A percentile compares a stretch with the other conserved stretches of the same genome.
These are phyloP conservation scores for Collybia nuda DNA, from an alignment of 768 basidiomycete species.

Conservation along the genomic window DNA sequence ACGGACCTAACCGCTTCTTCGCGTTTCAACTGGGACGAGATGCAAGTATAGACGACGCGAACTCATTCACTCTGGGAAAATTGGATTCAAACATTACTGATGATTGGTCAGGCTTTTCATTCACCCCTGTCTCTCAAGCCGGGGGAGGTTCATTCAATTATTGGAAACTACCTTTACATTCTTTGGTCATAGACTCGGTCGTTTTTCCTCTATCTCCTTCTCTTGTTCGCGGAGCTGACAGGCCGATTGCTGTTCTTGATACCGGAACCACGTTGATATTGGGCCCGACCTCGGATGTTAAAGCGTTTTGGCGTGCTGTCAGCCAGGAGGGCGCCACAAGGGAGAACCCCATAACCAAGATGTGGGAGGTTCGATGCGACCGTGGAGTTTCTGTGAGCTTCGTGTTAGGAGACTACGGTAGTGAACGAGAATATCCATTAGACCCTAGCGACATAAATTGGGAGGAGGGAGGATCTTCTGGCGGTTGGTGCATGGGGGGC, in stretches of 20 bases:
- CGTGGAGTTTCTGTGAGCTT: conserved; percentile 46
- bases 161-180: conserved; percentile 55
- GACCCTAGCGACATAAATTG: conserved; percentile 55
- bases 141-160: conserved; percentile 42
- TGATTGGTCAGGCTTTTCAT: conserved; percentile 29
- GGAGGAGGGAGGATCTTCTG: conserved; percentile 36
- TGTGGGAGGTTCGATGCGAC: conserved; percentile 54
- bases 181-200: conserved; percentile 42
- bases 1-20: conserved; percentile 43
- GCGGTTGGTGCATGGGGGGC: conserved; percentile 57
- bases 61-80: conserved; percentile 51
- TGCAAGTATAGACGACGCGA: conserved; percentile 15
- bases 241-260: conserved; percentile 59
- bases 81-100: conserved; percentile 38
- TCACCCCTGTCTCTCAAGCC: conserved; percentile 38
- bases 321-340: conserved; percentile 34
- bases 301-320: conserved; percentile 49
- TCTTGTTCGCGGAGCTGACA: conserved; percentile 36
- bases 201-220: conserved; percentile 43
- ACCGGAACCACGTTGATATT: conserved; percentile 61
- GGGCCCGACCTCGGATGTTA: conserved; percentile 52
- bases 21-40: conserved; percentile 47
- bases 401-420: conserved; percentile 36
- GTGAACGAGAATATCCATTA: conserved; percentile 30
- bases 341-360: conserved; percentile 29